phyloP scores from a whole-genome alignment of 169 alveolate species.

The Cryptosporidium sp. region DNA sequence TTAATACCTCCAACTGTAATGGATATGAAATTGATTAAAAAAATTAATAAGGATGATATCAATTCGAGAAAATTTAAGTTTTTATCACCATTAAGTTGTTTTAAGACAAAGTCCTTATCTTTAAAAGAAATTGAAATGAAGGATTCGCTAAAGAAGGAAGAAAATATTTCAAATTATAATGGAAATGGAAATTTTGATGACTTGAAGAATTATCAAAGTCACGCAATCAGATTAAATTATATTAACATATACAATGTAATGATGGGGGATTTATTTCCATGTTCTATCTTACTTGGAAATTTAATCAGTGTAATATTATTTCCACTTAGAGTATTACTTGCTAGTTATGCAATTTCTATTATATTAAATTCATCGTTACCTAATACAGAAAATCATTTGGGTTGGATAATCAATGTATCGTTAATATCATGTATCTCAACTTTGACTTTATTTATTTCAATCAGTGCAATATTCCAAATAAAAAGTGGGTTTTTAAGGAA shows the following conservation, averaged over 20 bases:
- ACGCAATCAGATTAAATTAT: slow-evolving; percentile 45
- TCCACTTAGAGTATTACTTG: slow-evolving; percentile 42
- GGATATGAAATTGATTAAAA: slow-evolving; percentile 18
- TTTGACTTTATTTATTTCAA: slow-evolving; percentile 10
- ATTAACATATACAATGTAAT: slow-evolving; percentile 55
- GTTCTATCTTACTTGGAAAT: slow-evolving; percentile 48
- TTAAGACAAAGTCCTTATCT: no score
- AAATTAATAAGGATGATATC: neutral
- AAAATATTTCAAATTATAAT: neutral
- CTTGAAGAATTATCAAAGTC: neutral
- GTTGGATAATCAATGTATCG: slow-evolving; percentile 47
- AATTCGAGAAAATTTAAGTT: neutral
- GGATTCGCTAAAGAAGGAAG: neutral
- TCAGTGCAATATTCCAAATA: slow-evolving; percentile 27
- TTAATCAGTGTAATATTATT: slow-evolving; percentile 53
- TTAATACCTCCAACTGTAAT: slow-evolving; percentile 31
- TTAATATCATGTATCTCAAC: slow-evolving; percentile 29
- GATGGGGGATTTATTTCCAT: slow-evolving; percentile 73
- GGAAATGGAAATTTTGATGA: neutral
- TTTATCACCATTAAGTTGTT: neutral
- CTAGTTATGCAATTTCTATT: slow-evolving; percentile 20
- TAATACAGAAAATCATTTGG: neutral
- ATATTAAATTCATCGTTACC: slow-evolving; percentile 32
- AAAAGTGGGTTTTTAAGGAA: slow-evolving; percentile 66
- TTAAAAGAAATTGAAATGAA: neutral